Percentiles rank a stretch among this genome's conserved stretches.
phyloP scores from a whole-genome alignment of 352 stramenopile genomes.

The Globisporangium solare region DNA sequence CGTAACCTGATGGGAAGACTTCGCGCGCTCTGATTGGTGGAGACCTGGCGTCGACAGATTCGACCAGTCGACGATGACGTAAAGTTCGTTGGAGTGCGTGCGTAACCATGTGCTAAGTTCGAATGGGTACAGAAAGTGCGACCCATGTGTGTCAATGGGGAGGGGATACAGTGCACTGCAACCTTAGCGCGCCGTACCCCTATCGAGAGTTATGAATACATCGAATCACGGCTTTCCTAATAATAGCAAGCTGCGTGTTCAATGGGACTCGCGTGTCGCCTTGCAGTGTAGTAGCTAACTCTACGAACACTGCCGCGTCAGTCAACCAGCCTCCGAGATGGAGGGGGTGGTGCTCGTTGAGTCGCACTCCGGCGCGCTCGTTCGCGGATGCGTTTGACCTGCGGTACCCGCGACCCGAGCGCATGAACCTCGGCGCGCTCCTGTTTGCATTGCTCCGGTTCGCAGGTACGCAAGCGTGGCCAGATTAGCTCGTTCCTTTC shows the following conservation, averaged over 20 bases:
- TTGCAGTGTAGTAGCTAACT: too few relatives aligned
- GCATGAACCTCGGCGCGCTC: constrained; percentile 55
- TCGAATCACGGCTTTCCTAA: too few relatives aligned
- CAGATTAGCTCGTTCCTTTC: background rate
- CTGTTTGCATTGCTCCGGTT: constrained; percentile 68
- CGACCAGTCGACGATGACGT: background rate
- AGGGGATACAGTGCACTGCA: too few relatives aligned
- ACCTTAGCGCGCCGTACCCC: too few relatives aligned
- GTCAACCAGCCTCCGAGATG: constrained; percentile 32
- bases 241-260: too few relatives aligned
- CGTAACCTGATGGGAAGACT: background rate
- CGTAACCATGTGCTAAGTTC: background rate
- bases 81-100: background rate
- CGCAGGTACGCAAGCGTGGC: constrained; percentile 19
- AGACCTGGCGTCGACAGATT: background rate
- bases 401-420: constrained; percentile 42
- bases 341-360: constrained; percentile 55
- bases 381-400: constrained; percentile 43
- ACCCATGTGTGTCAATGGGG: background rate
- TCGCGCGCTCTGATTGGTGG: background rate
- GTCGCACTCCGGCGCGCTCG: constrained; percentile 35
- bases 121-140: background rate
- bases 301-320: background rate
- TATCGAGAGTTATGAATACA: too few relatives aligned
- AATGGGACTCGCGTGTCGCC: too few relatives aligned